Evolutionary conservation across 805 yeast species (phyloP), one percentile per base, ranked within the genome.

Genomic region (Metahyphopichia silvanorum): DNA sequence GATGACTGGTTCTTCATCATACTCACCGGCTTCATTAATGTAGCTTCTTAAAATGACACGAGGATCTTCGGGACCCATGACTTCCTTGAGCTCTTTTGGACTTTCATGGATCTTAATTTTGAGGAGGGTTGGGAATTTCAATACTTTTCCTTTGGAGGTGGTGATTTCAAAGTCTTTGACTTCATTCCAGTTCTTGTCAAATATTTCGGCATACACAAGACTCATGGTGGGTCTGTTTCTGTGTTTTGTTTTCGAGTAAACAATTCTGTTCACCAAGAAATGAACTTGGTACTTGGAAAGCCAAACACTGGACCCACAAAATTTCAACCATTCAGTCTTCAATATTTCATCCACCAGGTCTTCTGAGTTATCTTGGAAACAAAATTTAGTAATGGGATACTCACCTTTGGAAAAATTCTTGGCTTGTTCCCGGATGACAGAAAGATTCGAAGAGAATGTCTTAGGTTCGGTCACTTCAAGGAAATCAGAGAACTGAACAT

Each of bases 291-390:
- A 39, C 8, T 51, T 43, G 13, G 47, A 40, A 12, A 51, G 41
- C 46, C 45, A 51, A 10, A 47, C 55, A 3, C 48, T 38, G 3
- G 53, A 44, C 12, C 54, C 49, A n/a, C 47, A 37, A 40, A 49
- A 35, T 21, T 44, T 27, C 33, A 46, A 47, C 55, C 55, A 52
- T 20, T 35, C 41, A 4, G 23, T 21, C 3, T 25, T 21, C 5
- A 43, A 22, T 15, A 43, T 41, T 7, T 25, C 19, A 16, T 41
- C 25, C 16, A 41, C 47, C 7, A 29, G 20, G 29, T 43, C 44
- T 14, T 32, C 25, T 10, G 28, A 28, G 9, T 31, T 29, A 29
- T 43, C 47, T 15, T 31, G 27, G 18, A 43, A 43, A 23, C 35
- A 42, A 15, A 21, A 18, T 8, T 34, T 27, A 11, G 41, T 39